Evolutionary conservation across 257 asterid genomes (phyloP), one percentile per base, ranked within the genome.

Genomic region (Catharanthus roseus): DNA sequence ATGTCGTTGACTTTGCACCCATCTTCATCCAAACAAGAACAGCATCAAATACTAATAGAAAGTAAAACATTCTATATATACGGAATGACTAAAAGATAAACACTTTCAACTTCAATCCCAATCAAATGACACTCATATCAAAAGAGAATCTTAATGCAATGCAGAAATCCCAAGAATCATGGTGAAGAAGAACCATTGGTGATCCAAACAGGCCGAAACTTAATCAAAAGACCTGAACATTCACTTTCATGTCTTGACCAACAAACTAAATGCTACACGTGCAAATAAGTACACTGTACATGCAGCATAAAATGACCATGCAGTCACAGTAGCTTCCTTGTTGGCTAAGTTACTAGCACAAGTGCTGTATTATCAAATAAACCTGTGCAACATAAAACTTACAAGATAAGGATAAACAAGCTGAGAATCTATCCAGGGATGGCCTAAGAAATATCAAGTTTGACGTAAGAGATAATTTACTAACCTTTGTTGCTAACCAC

Each of bases 401-500:
- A 4, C 47, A 45, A 55, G 15, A 38, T 5, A 9, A 70, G 42
- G 47, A n/a, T 18, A 13, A 33, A 31, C 29, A 67, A 19, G 23
- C 10, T 10, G 36, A 26, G 51, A 38, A n/a, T 62, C 33, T 7
- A 63, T 38, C 34, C 1, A 39, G 31, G 39, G 24, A 38, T 36
- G 19, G 26, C 65, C 11, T 1, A 38, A 68, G 44, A 57, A 64
- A 23, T 61, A 72, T 28, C 72, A 73, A 64, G 16, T 67, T 61
- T 26, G 53, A 39, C 62, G 38, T 56, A 45, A 24, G 36, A 72
- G 21, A 61, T n/a, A 65, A 23, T 70, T 41, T 26, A 67, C 82
- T 45, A 50, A 87, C 97, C 97, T 91, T 91, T 71, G 97, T 89
- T 44, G 93, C 97, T 74, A 91, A 83, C 97, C 97, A 91, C 83